Evolutionary conservation across 495 filamentous ascomycete genomes (phyloP).

Genomic region (Tuber microsphaerosporum): DNA sequence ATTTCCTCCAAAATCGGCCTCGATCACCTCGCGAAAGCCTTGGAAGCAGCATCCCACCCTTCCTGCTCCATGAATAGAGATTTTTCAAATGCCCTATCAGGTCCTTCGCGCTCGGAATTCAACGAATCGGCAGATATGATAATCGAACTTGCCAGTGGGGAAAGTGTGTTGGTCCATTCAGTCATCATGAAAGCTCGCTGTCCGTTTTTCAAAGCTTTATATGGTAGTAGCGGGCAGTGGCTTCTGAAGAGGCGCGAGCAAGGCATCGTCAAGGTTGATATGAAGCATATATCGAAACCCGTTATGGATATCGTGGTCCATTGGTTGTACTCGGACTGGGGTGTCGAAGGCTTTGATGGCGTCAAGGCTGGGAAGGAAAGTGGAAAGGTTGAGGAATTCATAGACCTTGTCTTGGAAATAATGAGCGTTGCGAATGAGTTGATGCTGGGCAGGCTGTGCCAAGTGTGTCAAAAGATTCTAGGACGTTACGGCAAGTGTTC

Average conservation of each 20-base stretch:
- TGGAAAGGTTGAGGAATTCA: conserved; percentile 67
- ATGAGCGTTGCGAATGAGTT: conserved; percentile 85
- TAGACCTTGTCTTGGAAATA: conserved; percentile 85
- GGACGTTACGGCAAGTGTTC: conserved; percentile 64
- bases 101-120: conserved; percentile 50
- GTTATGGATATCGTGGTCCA: conserved; percentile 73
- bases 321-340: conserved; percentile 77
- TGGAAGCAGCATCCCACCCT: conserved; percentile 47
- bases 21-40: conserved; percentile 22
- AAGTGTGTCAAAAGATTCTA: conserved; percentile 79
- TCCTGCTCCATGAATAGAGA: conserved; percentile 55
- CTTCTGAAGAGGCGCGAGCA: conserved; percentile 61
- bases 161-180: conserved; percentile 64
- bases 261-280: conserved; percentile 60
- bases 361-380: conserved; percentile 61
- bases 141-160: conserved; percentile 64
- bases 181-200: conserved; percentile 72
- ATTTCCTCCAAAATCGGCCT: conserved; percentile 23
- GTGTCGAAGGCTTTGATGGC: conserved; percentile 72
- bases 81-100: conserved; percentile 51
- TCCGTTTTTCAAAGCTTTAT: conserved; percentile 86
- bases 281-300: conserved; percentile 66
- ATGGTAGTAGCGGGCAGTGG: conserved; percentile 82
- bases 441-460: conserved; percentile 84
- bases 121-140: conserved; percentile 68